Evolutionary conservation across 345 rosid species (phyloP), one percentile per base, ranked within the genome.

Genomic region (Psidium friedrichsthalianum): DNA sequence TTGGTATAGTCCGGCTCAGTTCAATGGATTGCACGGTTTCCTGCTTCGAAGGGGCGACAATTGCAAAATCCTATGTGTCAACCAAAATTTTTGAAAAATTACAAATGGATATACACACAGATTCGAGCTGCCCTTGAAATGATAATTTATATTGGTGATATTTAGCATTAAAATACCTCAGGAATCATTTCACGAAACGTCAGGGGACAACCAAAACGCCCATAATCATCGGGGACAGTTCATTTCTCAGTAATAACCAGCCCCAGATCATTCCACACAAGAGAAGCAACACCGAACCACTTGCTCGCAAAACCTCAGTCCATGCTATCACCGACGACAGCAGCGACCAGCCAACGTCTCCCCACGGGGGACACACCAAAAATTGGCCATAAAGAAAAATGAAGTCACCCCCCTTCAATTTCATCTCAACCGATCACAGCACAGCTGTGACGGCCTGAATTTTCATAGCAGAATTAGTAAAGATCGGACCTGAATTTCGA

Each of bases 41-140:
- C 13, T 1, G 2, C 80, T 69, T 18, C 2, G 1, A 2, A 18
- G 42, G 80, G 80, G 36, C 47, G 20, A 69, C 47, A 36, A 5
- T 47, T 32, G 40, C 80, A 18, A 69, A 20, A 69, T 69, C 25
- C 25, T 9, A 3, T 0, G 80, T 36, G 80, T 36, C 80, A 69
- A 69, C 80, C 47, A 69, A 69, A 69, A 44, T 36, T 36, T 69
- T 36, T 25, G 0, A 18, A 36, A 18, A 36, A 69, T 36, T 69
- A 36, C 80, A 69, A 36, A 69, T 69, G 2, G 7, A 32, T 32
- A 2, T 8, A 0, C 4, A 0, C 1, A 1, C 0, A 69, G 11
- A 18, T 36, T 69, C 4, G 3, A 69, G 80, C 47, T 36, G 25
- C 25, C 47, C 80, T 1, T 36, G 80, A 69, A 36, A 69, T 0